phyloP scores from a whole-genome alignment of 1,139 yeast species.

The Diutina neorugosa region DNA sequence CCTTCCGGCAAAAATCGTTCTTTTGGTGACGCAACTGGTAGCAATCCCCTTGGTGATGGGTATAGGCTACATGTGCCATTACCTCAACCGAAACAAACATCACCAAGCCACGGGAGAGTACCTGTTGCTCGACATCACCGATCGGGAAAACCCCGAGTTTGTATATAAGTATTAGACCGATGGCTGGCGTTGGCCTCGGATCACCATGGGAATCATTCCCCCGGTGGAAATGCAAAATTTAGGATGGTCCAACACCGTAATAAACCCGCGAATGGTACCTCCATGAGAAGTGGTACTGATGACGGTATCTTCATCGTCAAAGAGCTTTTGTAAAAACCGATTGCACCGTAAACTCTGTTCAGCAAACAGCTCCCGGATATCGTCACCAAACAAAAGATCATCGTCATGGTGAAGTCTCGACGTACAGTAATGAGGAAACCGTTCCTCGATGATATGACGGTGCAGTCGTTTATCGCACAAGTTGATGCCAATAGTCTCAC shows the following conservation, averaged over 20 bases:
- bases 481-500: slow-evolving; percentile 11
- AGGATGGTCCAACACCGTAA: slow-evolving; percentile 42
- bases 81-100: slow-evolving; percentile 12
- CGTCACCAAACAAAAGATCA: slow-evolving; percentile 30
- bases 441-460: slow-evolving; percentile 18
- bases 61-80: slow-evolving; percentile 15
- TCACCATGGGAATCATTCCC: slow-evolving; percentile 53
- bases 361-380: slow-evolving; percentile 30
- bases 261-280: slow-evolving; percentile 43
- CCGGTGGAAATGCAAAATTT: slow-evolving; percentile 49
- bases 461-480: slow-evolving; percentile 19
- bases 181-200: slow-evolving; percentile 13
- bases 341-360: slow-evolving; percentile 41
- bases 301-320: slow-evolving; percentile 20
- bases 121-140: slow-evolving; percentile 1
- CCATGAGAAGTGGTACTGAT: slow-evolving; percentile 51
- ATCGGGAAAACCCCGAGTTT: background rate
- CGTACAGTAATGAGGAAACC: slow-evolving; percentile 23
- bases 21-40: slow-evolving; percentile 19
- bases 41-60: slow-evolving; percentile 20
- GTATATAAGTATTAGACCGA: background rate
- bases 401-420: slow-evolving; percentile 32
- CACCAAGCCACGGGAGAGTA: background rate
- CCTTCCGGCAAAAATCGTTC: slow-evolving; percentile 23
- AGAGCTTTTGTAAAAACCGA: slow-evolving; percentile 38